phyloP scores from a whole-genome alignment of 768 basidiomycete genomes.

The Pleurotus citrinopileatus region DNA sequence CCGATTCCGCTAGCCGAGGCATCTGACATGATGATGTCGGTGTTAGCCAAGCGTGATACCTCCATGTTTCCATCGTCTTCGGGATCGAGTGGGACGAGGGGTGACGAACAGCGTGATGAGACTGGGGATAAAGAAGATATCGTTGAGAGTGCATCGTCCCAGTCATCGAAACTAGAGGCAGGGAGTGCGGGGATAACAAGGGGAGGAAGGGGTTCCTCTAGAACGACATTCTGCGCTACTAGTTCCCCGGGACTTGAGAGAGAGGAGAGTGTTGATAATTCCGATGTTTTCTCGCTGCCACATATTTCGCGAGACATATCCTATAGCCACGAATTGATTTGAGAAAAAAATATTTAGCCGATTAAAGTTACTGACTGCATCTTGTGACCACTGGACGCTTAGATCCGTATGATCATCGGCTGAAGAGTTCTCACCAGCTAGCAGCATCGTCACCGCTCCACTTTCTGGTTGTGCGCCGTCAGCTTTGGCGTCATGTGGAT shows the following conservation, averaged over 20 bases:
- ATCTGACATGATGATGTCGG: slow-evolving; percentile 4
- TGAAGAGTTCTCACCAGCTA: neutral
- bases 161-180: neutral
- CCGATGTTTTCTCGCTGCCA: too few species aligned
- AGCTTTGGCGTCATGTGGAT: neutral
- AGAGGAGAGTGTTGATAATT: too few species aligned
- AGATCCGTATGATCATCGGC: slow-evolving; percentile 1
- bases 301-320: neutral
- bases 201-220: neutral
- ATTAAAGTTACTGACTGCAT: neutral
- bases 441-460: neutral
- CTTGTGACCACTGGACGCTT: slow-evolving; percentile 3
- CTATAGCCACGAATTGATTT: neutral
- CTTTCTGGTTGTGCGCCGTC: neutral
- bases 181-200: neutral
- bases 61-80: neutral
- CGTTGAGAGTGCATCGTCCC: slow-evolving; percentile 2
- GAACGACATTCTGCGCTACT: neutral
- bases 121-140: slow-evolving; percentile 5
- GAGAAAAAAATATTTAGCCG: neutral
- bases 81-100: neutral
- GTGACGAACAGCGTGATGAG: slow-evolving; percentile 2
- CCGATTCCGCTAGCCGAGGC: neutral
- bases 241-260: too few species aligned
- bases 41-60: neutral